These are phyloP conservation scores for Trichosporon sp. DNA, from an alignment of 1,284 basidiomycete genomes.

Conservation along the genomic window DNA sequence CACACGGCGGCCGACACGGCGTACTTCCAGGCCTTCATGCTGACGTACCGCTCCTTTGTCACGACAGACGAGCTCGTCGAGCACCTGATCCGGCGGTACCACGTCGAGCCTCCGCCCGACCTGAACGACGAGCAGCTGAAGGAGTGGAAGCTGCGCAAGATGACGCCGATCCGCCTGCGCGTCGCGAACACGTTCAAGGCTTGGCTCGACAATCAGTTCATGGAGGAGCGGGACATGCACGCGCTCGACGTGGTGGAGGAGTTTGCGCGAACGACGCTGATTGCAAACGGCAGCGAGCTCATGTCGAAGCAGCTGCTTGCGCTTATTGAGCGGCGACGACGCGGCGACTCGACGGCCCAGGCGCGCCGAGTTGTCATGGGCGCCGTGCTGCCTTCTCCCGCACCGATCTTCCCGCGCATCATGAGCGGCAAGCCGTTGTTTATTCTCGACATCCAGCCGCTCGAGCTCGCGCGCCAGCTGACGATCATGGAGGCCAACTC, in stretches of 20 bases:
- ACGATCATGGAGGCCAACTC: slow-evolving; percentile 84
- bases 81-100: slow-evolving; percentile 77
- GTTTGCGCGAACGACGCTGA: slow-evolving; percentile 62
- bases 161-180: slow-evolving; percentile 77
- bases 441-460: slow-evolving; percentile 56
- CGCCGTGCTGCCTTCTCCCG: slow-evolving; percentile 1
- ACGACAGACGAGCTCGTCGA: slow-evolving; percentile 78
- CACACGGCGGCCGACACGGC: slow-evolving; percentile 64
- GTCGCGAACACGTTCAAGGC: slow-evolving; percentile 77
- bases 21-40: slow-evolving; percentile 87
- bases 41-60: slow-evolving; percentile 96
- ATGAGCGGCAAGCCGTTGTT: slow-evolving; percentile 23
- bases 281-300: slow-evolving; percentile 52
- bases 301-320: slow-evolving; percentile 67
- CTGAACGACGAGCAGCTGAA: slow-evolving; percentile 61
- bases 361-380: slow-evolving; percentile 21
- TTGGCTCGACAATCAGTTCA: slow-evolving; percentile 71
- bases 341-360: slow-evolving; percentile 51
- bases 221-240: slow-evolving; percentile 72
- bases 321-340: slow-evolving; percentile 61
- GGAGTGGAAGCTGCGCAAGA: slow-evolving; percentile 84
- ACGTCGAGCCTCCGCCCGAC: slow-evolving; percentile 67
- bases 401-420: slow-evolving; percentile 5
- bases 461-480: slow-evolving; percentile 88
- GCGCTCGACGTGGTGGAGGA: slow-evolving; percentile 72